These are phyloP conservation scores for Lathyrus tuberosus DNA, from an alignment of 306 rosid genomes.

Conservation along the genomic window DNA sequence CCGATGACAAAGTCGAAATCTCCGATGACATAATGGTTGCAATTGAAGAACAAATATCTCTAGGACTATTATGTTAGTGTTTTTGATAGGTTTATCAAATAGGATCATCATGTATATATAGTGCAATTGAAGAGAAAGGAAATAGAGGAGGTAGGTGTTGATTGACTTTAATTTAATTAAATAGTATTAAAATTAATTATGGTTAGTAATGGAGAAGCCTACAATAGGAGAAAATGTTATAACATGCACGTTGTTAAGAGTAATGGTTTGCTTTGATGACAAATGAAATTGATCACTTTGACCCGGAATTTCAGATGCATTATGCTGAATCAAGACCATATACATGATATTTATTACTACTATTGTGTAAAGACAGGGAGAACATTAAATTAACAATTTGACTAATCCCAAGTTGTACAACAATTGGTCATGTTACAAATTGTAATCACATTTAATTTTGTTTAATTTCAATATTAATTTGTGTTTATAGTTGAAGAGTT, in stretches of 20 bases:
- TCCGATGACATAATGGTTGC: conserved; percentile 5
- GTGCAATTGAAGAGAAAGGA: background rate
- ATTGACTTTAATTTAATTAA: background rate
- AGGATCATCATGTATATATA: conserved; percentile 3
- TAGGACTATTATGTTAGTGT: background rate
- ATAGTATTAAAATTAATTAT: conserved; percentile 4
- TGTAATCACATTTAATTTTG: conserved; percentile 5
- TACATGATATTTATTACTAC: background rate
- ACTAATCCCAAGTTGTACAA: background rate
- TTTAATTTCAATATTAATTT: background rate
- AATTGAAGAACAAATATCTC: background rate
- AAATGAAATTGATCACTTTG: background rate
- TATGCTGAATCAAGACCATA: conserved; percentile 11
- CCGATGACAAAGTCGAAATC: background rate
- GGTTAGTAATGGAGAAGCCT: conserved; percentile 14
- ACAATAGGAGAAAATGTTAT: background rate
- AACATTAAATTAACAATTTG: conserved; percentile 1
- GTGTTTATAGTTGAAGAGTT: background rate
- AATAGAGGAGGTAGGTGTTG: background rate
- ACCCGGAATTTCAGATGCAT: conserved; percentile 16
- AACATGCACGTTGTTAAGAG: conserved; percentile 1
- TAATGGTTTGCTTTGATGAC: background rate
- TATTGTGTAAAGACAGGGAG: background rate
- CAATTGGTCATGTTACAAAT: conserved; percentile 7
- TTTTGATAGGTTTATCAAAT: background rate